Evolutionary conservation across 768 basidiomycete species (phyloP), one percentile per base, ranked within the genome.

Genomic region (Russula abietina): DNA sequence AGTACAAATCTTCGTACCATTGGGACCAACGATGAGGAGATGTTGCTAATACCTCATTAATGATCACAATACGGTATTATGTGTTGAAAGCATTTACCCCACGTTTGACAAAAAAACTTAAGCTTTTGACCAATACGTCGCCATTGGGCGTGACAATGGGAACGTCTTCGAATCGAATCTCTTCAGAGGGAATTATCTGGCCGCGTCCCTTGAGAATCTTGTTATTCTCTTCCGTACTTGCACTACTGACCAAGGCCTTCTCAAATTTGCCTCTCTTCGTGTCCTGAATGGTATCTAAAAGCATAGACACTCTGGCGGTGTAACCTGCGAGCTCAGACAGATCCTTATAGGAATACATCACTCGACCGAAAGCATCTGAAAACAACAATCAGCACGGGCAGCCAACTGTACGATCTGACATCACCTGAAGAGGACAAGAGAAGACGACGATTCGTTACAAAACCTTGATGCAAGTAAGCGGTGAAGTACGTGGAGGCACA

Each of bases 261-360:
- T 95, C 83, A 63, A 91, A 97, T 69, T 86, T 88, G 32, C 93
- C 93, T 55, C 81, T 76, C 62, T 84, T 84, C 26, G 96, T 84
- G 61, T 95, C 93, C 24, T 85, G 79, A 85, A 98, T 96, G 0
- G 93, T 93, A 59, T 95, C 91, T 10, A 99, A 81, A 1, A 98
- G 80, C 49, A 87, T 83, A 36, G 89, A 87, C 1, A 99, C 96
- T 16, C 96, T 86, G 1, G 92, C 84, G 2, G 96, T 98, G 72
- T 97, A 98, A 12, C 96, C 96, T 4, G 96, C 93, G 38, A 99
- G 83, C 72, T 99, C 96, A 5, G 93, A 86, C 4, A 99, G 79
- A 72, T 98, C 95, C 74, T 97, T 98, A 78, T 97, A 98, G 3
- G 92, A 93, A 73, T 95, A 96, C 92, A 98, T 93, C 32, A 97